A percentile compares a stretch with the other conserved stretches of the same genome.
These are phyloP conservation scores for Lachancea sp. DNA, from an alignment of 805 yeast species.

Conservation along the genomic window DNA sequence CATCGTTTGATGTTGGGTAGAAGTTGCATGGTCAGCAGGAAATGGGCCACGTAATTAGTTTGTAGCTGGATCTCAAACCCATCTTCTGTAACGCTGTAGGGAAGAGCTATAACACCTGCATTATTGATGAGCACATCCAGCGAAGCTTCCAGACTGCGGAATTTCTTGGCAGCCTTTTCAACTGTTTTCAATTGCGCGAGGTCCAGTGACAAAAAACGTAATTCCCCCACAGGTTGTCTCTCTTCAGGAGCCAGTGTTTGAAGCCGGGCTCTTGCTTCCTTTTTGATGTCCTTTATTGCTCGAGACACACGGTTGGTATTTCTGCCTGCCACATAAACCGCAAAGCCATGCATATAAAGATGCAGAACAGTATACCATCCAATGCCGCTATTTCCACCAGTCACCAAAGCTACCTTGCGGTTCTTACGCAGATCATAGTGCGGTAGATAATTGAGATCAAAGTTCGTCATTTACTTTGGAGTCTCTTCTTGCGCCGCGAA, in stretches of 20 bases:
- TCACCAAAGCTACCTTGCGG: slow-evolving; percentile 61
- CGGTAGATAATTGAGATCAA: slow-evolving; percentile 50
- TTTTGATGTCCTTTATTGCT: slow-evolving; percentile 49
- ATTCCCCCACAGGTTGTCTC: slow-evolving; percentile 15
- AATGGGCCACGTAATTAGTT: slow-evolving; percentile 71
- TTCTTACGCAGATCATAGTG: slow-evolving; percentile 50
- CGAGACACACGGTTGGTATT: slow-evolving; percentile 47
- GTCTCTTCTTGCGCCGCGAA: not conserved
- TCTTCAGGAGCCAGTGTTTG: slow-evolving; percentile 15
- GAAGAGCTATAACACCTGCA: slow-evolving; percentile 79
- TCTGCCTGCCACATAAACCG: slow-evolving; percentile 70
- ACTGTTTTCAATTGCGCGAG: slow-evolving; percentile 43
- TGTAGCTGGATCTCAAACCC: slow-evolving; percentile 76
- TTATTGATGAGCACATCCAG: slow-evolving; percentile 65
- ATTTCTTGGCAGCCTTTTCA: slow-evolving; percentile 42
- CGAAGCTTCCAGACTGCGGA: slow-evolving; percentile 40
- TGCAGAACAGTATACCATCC: slow-evolving; percentile 75
- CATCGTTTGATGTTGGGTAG: slow-evolving; percentile 45
- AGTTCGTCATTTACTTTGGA: slow-evolving; percentile 8
- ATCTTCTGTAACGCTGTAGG: slow-evolving; percentile 56
- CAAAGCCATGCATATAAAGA: slow-evolving; percentile 70
- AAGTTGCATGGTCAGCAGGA: slow-evolving; percentile 56
- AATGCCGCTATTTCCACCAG: slow-evolving; percentile 78
- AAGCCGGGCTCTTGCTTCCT: slow-evolving; percentile 40
- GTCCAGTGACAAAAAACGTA: slow-evolving; percentile 50